A percentile compares a stretch with the other conserved stretches of the same genome.
phyloP scores from a whole-genome alignment of 768 basidiomycete species.

The Mycena venus region DNA sequence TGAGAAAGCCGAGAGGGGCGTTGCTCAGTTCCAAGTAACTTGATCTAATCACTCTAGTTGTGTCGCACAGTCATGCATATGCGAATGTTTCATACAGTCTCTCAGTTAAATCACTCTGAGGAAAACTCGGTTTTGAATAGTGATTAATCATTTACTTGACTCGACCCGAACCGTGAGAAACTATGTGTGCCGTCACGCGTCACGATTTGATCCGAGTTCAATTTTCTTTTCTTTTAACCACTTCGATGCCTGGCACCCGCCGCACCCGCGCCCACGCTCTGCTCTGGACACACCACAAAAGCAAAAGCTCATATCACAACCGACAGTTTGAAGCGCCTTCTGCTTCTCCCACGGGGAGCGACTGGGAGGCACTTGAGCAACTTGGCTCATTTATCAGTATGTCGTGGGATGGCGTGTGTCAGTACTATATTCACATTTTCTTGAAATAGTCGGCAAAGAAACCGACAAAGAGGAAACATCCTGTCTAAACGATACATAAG shows the following conservation, averaged over 20 bases:
- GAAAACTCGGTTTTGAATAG: too few relatives aligned
- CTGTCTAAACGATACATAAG: not conserved
- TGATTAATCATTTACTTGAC: too few relatives aligned
- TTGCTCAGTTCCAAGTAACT: conserved; percentile 12
- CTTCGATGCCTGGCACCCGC: not conserved
- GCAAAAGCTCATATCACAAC: not conserved
- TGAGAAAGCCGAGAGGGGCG: conserved; percentile 63
- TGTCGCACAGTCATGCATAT: too few relatives aligned
- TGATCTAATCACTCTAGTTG: too few relatives aligned
- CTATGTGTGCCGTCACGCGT: too few relatives aligned
- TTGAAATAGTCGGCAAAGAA: not conserved
- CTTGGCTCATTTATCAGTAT: not conserved
- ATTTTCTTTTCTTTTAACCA: too few relatives aligned
- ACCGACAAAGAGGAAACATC: not conserved
- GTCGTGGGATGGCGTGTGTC: not conserved
- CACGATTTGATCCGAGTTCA: too few relatives aligned
- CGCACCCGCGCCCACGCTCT: not conserved
- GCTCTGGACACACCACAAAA: conserved; percentile 3
- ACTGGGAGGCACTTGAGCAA: not conserved
- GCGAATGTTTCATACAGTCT: too few relatives aligned
- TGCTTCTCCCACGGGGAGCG: not conserved
- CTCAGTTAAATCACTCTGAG: too few relatives aligned
- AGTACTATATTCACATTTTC: too few relatives aligned
- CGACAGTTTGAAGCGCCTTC: not conserved
- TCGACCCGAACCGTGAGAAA: too few relatives aligned